phyloP scores from a whole-genome alignment of 257 asterid species.

The Sherardia arvensis region DNA sequence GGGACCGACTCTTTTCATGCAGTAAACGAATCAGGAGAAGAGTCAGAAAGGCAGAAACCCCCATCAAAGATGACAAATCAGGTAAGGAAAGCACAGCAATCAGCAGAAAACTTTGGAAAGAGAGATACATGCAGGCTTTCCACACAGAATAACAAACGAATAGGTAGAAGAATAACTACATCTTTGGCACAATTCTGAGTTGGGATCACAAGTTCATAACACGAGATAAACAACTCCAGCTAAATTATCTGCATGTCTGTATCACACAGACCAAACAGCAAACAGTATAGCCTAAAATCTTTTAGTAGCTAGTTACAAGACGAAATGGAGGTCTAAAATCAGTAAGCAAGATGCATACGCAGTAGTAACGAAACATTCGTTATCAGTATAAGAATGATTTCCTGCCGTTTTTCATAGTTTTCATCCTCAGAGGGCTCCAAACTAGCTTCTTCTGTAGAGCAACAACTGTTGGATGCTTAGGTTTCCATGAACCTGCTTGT shows the following conservation, averaged over 20 bases:
- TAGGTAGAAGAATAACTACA: background rate
- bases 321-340: slow-evolving; percentile 3
- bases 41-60: no score
- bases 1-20: no score
- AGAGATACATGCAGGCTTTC: no score
- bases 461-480: slow-evolving; percentile 37
- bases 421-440: slow-evolving; percentile 39
- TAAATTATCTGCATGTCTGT: background rate
- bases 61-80: no score
- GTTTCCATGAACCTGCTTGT: slow-evolving; percentile 37
- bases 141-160: background rate
- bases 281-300: background rate
- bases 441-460: slow-evolving; percentile 32
- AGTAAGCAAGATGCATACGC: slow-evolving; percentile 11
- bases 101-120: no score
- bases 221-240: background rate
- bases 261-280: background rate
- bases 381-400: slow-evolving; percentile 20
- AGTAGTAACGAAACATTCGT: background rate
- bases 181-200: background rate
- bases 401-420: slow-evolving; percentile 22
- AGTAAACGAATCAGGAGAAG: no score
- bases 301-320: background rate
- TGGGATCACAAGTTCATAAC: background rate
- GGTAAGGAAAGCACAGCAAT: no score